Evolutionary conservation across 1,284 basidiomycete genomes (phyloP).

Genomic region (Cutaneotrichosporon sp.): DNA sequence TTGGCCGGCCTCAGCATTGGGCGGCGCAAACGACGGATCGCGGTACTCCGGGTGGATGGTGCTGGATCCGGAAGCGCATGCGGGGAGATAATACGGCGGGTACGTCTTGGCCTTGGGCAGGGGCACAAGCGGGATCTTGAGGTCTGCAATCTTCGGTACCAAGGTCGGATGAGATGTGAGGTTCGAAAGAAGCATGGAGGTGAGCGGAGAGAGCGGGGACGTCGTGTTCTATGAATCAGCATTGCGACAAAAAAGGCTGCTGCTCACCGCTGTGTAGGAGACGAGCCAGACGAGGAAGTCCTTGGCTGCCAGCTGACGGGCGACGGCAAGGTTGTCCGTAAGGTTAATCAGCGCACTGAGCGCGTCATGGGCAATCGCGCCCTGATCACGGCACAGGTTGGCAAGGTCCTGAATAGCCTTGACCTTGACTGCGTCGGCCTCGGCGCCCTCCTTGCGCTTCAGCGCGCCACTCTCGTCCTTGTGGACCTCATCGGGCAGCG

Average conservation of each 20-base stretch:
- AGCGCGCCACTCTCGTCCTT: constrained; percentile 42
- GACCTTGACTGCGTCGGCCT: constrained; percentile 62
- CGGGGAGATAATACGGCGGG: constrained; percentile 60
- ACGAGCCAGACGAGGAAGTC: constrained; percentile 78
- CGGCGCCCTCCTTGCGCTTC: constrained; percentile 38
- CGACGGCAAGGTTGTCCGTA: constrained; percentile 72
- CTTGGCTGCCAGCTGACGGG: constrained; percentile 64
- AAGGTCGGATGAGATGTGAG: constrained; percentile 72
- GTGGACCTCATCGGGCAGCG: constrained; percentile 13
- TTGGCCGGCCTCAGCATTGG: constrained; percentile 59
- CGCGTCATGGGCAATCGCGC: constrained; percentile 89
- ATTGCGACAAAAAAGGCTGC: neutral
- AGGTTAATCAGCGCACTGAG: constrained; percentile 92
- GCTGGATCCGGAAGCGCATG: constrained; percentile 68
- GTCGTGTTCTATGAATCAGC: constrained; percentile 62
- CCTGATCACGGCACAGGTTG: constrained; percentile 75
- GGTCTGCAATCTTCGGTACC: constrained; percentile 61
- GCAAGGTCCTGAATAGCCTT: constrained; percentile 62
- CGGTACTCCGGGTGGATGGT: constrained; percentile 46
- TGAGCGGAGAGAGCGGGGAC: constrained; percentile 85
- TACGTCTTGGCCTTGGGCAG: constrained; percentile 48
- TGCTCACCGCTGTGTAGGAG: constrained; percentile 80
- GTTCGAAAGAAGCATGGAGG: constrained; percentile 95
- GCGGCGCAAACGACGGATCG: constrained; percentile 49
- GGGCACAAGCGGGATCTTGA: constrained; percentile 62